Conservation (phyloP, 768 basidiomycete genomes). For the Serpula lacrymans region DNA sequence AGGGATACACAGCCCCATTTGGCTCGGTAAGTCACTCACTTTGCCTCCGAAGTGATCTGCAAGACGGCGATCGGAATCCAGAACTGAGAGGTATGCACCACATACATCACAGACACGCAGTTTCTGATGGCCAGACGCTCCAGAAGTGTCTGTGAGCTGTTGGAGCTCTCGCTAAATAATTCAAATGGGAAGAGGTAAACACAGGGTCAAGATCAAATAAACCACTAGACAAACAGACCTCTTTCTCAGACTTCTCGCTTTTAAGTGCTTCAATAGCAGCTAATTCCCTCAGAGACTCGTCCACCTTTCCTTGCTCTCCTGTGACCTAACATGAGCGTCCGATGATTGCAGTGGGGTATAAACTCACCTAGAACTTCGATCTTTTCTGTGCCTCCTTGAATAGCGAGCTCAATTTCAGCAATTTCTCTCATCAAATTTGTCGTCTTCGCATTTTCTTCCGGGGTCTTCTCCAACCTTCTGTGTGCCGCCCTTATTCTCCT, state of each 20-base stretch:
- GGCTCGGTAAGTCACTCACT: slow-evolving; percentile 58
- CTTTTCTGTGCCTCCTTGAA: slow-evolving; percentile 98
- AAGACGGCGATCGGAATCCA: slow-evolving; percentile 96
- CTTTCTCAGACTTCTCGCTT: slow-evolving; percentile 93
- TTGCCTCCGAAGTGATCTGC: slow-evolving; percentile 99
- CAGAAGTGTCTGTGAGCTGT: slow-evolving; percentile 95
- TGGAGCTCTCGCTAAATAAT: slow-evolving; percentile 79
- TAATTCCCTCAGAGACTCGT: slow-evolving; percentile 98
- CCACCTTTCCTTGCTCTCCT: slow-evolving; percentile 99
- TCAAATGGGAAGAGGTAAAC: slow-evolving; percentile 7
- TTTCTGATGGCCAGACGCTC: slow-evolving; percentile 99
- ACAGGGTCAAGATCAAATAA: slow-evolving; percentile 8
- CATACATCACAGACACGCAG: slow-evolving; percentile 99
- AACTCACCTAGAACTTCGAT: slow-evolving; percentile 84
- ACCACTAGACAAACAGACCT: slow-evolving; percentile 44
- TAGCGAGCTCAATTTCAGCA: slow-evolving; percentile 97
- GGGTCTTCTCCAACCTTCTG: slow-evolving; percentile 95
- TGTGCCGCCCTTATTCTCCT: slow-evolving; percentile 92
- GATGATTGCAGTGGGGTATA: too few species aligned
- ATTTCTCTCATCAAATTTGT: slow-evolving; percentile 99
- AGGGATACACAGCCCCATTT: slow-evolving; percentile 17
- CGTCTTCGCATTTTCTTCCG: slow-evolving; percentile 99
- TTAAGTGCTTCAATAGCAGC: slow-evolving; percentile 97
- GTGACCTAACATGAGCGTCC: slow-evolving; percentile 5
- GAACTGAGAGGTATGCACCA: slow-evolving; percentile 96